Conservation (phyloP, 2,329 filamentous ascomycete species). For the Macrophomina pseudophaseolina region DNA sequence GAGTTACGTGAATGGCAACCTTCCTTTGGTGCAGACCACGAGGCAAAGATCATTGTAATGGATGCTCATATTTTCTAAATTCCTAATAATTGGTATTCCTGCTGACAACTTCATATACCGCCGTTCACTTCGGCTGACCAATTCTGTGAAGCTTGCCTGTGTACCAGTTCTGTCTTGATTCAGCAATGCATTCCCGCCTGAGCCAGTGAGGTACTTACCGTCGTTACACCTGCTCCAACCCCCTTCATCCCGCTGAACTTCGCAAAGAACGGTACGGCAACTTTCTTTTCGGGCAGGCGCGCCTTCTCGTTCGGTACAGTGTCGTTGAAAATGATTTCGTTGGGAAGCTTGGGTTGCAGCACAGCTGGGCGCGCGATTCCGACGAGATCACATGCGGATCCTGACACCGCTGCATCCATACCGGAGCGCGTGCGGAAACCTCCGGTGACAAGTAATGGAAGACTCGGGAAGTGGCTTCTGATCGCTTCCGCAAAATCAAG, state of each 20-base stretch:
- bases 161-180: neutral
- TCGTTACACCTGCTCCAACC: neutral
- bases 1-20: too few species aligned
- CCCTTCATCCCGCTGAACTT: neutral
- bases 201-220: neutral
- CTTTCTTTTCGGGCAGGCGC: neutral
- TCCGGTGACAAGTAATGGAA: slow-evolving; percentile 58
- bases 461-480: slow-evolving; percentile 32
- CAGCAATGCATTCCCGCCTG: neutral
- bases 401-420: slow-evolving; percentile 55
- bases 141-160: too few species aligned
- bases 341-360: slow-evolving; percentile 27
- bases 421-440: slow-evolving; percentile 63
- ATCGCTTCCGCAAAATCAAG: slow-evolving; percentile 61
- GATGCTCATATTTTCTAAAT: too few species aligned
- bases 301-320: slow-evolving; percentile 29
- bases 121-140: too few species aligned
- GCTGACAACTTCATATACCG: too few species aligned
- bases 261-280: slow-evolving; percentile 14
- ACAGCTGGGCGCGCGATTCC: slow-evolving; percentile 56
- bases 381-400: slow-evolving; percentile 56
- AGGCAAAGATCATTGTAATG: too few species aligned
- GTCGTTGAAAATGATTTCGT: slow-evolving; percentile 29
- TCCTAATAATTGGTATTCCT: too few species aligned
- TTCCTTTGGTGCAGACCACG: too few species aligned